Conservation (phyloP, 768 basidiomycete species). For the Lactarius akahatsu region DNA sequence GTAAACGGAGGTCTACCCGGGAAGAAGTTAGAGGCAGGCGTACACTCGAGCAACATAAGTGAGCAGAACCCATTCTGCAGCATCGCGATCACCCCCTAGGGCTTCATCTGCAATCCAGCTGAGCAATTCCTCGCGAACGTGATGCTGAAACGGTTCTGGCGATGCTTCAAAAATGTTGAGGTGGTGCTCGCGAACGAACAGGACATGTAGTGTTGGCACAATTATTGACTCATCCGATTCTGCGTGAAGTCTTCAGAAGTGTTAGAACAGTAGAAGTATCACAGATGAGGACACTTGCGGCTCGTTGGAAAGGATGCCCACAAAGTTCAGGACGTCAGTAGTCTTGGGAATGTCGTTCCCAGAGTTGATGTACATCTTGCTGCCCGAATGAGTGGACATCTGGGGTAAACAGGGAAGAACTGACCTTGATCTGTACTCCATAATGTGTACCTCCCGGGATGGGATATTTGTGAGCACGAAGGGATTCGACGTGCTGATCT, state of each 20-base stretch:
- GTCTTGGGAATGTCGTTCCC: conserved; percentile 49
- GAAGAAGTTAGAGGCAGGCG: conserved; percentile 32
- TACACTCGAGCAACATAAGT: conserved; percentile 62
- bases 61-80: conserved; percentile 76
- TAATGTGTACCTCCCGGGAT: conserved; percentile 51
- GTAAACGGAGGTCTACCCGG: conserved; percentile 2
- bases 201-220: conserved; percentile 68
- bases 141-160: conserved; percentile 28
- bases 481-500: conserved; percentile 24
- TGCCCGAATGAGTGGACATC: conserved; percentile 21
- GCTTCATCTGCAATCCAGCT: conserved; percentile 71
- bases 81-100: conserved; percentile 63
- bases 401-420: neutral
- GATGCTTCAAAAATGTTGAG: conserved; percentile 33
- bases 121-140: conserved; percentile 55
- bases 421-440: conserved; percentile 73
- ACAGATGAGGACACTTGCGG: conserved; percentile 44
- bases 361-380: conserved; percentile 59
- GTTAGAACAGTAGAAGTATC: neutral
- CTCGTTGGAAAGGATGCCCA: conserved; percentile 71
- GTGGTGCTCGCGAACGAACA: conserved; percentile 50
- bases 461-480: conserved; percentile 64
- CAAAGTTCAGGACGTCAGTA: conserved; percentile 64
- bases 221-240: conserved; percentile 38
- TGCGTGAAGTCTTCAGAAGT: conserved; percentile 36